Base-by-base conservation (phyloP, 306 rosid species). In the Coriaria nepalensis region DNA sequence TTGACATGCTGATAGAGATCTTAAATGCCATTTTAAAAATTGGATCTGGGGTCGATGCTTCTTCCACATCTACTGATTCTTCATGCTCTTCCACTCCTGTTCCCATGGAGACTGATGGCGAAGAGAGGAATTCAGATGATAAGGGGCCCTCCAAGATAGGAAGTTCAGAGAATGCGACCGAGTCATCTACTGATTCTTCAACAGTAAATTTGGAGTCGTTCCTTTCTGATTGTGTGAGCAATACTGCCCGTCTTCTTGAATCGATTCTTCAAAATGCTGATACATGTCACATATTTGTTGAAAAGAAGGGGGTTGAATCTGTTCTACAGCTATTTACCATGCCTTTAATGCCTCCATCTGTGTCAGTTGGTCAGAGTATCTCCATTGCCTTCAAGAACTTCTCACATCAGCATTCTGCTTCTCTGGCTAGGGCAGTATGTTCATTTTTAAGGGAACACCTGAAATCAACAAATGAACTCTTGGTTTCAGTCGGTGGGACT, bases 191-290 rank as follows among this genome's bases (percentile, higher is more conserved):
- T 53, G 94, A 85, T 55, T 62, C 70, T 6, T 65, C 78, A 48
- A 32, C 53, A 10, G 57, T 56, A 61, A 81, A 84, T 55, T 50
- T 69, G 44, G 98, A 90, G 66, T 73, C 76, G 15, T 75, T 73
- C 64, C 94, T 90, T 57, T 86, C 94, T 33, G 87, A 90, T 59
- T 85, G 79, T 65, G 98, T 81, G 36, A 75, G 80, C 78, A 85
- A 90, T 71, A 59, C 68, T 71, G 87, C 94, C 37, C 95, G 95
- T 47, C 77, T 92, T 53, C 93, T 92, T 57, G 96, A 92, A 73
- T 79, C 96, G 48, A 62, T 83, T 67, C 96, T 92, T 72, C 96
- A 85, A 68, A 92, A 92, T 86, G 87, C 93, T 37, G 98, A 92
- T 59, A 86, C 94, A 7, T 82, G 98, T 61, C 81, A 94, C 44